Evolutionary conservation across 441 rosid genomes (phyloP).

Genomic region (Rhodomyrtus psidioides): DNA sequence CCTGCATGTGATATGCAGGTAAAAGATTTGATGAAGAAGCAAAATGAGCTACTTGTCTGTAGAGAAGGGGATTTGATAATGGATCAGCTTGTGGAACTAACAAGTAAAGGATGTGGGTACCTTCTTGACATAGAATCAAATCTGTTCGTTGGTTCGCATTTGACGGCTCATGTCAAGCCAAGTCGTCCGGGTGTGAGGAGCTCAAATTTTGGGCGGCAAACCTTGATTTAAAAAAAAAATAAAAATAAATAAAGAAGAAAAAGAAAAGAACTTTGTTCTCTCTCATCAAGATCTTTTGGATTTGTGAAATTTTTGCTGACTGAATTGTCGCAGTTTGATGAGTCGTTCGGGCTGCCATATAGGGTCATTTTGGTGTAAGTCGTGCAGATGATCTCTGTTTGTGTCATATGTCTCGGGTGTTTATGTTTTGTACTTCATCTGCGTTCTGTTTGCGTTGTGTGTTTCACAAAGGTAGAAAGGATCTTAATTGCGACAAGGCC

Average conservation of each 20-base stretch:
- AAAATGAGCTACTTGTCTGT: conserved; percentile 81
- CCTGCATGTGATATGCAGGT: conserved; percentile 37
- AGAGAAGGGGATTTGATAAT: conserved; percentile 82
- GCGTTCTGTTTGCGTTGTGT: not conserved
- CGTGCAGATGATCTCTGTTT: not conserved
- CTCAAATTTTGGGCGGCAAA: too few species aligned
- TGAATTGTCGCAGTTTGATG: too few species aligned
- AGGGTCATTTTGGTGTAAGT: not conserved
- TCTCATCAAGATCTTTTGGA: too few species aligned
- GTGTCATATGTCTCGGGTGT: not conserved
- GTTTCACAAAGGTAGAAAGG: not conserved
- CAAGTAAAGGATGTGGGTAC: conserved; percentile 91
- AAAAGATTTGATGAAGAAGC: conserved; percentile 87
- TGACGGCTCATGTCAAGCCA: too few species aligned
- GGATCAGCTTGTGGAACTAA: conserved; percentile 87
- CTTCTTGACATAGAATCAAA: conserved; percentile 52
- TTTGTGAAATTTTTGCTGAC: too few species aligned
- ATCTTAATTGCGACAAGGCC: not conserved
- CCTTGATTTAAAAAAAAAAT: too few species aligned
- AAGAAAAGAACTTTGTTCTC: too few species aligned
- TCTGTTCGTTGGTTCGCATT: too few species aligned
- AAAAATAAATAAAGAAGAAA: too few species aligned
- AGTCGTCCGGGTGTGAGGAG: too few species aligned
- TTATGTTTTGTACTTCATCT: not conserved
- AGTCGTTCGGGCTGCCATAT: too few species aligned